Evolutionary conservation across 306 rosid species (phyloP).

Genomic region (Cajanus cajan): DNA sequence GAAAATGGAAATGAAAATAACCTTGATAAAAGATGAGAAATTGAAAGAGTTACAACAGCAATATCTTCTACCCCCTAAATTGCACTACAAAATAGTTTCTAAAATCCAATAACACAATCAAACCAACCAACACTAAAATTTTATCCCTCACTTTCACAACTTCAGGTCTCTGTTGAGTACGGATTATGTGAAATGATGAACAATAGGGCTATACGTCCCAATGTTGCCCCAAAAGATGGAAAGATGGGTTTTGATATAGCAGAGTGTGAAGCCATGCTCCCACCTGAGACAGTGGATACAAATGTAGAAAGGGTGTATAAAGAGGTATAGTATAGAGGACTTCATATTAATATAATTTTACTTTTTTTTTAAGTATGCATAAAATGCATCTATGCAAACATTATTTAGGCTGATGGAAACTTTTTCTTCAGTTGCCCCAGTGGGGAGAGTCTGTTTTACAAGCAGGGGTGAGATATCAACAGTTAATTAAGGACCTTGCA

Average conservation of each 20-base stretch:
- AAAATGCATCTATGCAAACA: neutral
- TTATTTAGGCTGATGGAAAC: neutral
- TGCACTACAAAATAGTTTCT: too few relatives aligned
- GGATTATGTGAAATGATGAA: slow-evolving; percentile 85
- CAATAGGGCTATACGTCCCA: slow-evolving; percentile 49
- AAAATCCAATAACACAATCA: too few relatives aligned
- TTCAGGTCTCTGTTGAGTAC: slow-evolving; percentile 70
- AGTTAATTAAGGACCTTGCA: slow-evolving; percentile 59
- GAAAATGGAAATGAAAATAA: neutral
- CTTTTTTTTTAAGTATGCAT: neutral
- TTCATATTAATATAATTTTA: neutral
- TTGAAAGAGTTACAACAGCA: neutral
- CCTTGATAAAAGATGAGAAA: neutral
- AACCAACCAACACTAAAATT: too few relatives aligned
- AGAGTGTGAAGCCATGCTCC: slow-evolving; percentile 61
- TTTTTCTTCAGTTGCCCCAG: slow-evolving; percentile 52
- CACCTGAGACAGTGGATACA: slow-evolving; percentile 53
- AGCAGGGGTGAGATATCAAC: slow-evolving; percentile 57
- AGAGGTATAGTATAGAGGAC: slow-evolving; percentile 53
- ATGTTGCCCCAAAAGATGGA: slow-evolving; percentile 64
- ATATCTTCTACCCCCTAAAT: too few relatives aligned
- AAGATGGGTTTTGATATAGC: slow-evolving; percentile 57
- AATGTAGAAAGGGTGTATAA: slow-evolving; percentile 51
- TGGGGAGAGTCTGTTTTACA: slow-evolving; percentile 58
- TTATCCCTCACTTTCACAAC: too few relatives aligned